Conservation (phyloP, 169 alveolate species). For the Plasmodium inui region DNA sequence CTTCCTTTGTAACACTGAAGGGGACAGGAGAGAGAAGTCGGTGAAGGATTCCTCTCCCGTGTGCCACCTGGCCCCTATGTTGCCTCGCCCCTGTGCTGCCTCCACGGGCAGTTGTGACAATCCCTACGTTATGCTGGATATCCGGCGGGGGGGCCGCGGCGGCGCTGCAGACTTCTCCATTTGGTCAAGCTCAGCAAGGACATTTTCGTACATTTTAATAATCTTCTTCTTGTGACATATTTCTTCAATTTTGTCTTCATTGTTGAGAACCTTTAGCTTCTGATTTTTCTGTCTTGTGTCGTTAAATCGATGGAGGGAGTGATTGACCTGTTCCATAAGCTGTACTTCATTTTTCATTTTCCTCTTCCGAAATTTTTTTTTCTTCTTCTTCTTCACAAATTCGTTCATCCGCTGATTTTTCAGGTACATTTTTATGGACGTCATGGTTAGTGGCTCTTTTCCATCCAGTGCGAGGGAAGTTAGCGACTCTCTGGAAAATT, state of each 20-base stretch:
- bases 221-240: conserved; percentile 47
- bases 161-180: background rate
- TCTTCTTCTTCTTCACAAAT: background rate
- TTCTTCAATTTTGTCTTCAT: conserved; percentile 60
- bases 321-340: conserved; percentile 14
- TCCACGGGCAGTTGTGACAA: background rate
- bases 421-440: conserved; percentile 30
- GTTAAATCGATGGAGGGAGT: conserved; percentile 13
- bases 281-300: conserved; percentile 27
- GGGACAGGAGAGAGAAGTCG: background rate
- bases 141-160: background rate
- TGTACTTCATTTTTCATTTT: background rate
- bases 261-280: conserved; percentile 11
- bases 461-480: background rate
- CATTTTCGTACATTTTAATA: conserved; percentile 44
- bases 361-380: background rate
- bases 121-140: conserved; percentile 26
- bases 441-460: background rate
- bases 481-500: background rate
- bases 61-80: too few species aligned
- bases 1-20: too few species aligned
- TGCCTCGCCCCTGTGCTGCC: background rate
- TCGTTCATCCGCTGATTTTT: conserved; percentile 2
- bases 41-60: background rate
- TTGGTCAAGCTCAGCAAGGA: conserved; percentile 22